Percentiles rank a stretch among this genome's conserved stretches.
Conservation (phyloP, 306 rosid species). For the Datisca glomerata region DNA sequence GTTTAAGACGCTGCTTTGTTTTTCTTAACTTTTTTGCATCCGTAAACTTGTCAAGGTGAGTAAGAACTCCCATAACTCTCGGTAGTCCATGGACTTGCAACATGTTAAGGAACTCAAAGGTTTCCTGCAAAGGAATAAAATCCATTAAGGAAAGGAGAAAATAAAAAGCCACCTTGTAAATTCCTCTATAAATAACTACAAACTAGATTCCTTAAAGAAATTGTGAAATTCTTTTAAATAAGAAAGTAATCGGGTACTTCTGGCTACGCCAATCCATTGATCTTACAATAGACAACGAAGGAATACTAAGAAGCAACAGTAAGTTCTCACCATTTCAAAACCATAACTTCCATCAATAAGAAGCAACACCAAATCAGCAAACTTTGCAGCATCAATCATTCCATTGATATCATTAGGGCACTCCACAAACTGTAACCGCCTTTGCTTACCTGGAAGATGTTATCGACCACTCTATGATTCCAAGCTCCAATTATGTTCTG, state of each 20-base stretch:
- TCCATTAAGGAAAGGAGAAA: slow-evolving; percentile 4
- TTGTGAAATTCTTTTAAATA: too few relatives aligned
- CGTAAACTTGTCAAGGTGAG: slow-evolving; percentile 82
- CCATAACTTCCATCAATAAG: slow-evolving; percentile 93
- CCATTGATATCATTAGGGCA: slow-evolving; percentile 90
- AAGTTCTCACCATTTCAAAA: slow-evolving; percentile 74
- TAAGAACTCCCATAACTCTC: slow-evolving; percentile 93
- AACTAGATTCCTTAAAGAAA: not conserved
- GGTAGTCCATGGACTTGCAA: slow-evolving; percentile 93
- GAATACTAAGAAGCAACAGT: not conserved
- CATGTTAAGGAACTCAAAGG: slow-evolving; percentile 90
- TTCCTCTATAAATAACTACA: not conserved
- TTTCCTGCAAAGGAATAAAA: slow-evolving; percentile 44
- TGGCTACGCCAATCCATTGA: not conserved
- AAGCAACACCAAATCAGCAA: slow-evolving; percentile 86
- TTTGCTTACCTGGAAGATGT: slow-evolving; percentile 60
- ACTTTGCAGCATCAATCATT: slow-evolving; percentile 92
- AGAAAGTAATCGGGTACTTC: too few relatives aligned
- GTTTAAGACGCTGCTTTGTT: slow-evolving; percentile 80
- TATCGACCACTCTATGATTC: not conserved
- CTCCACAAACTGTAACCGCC: slow-evolving; percentile 87
- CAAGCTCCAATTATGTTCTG: not conserved
- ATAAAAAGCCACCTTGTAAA: not conserved
- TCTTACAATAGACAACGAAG: not conserved
- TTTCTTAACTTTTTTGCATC: slow-evolving; percentile 77